Percentiles rank a stretch among this genome's conserved stretches.
phyloP scores from a whole-genome alignment of 2,329 filamentous ascomycete genomes.

The Ophiocordyceps sinensis region DNA sequence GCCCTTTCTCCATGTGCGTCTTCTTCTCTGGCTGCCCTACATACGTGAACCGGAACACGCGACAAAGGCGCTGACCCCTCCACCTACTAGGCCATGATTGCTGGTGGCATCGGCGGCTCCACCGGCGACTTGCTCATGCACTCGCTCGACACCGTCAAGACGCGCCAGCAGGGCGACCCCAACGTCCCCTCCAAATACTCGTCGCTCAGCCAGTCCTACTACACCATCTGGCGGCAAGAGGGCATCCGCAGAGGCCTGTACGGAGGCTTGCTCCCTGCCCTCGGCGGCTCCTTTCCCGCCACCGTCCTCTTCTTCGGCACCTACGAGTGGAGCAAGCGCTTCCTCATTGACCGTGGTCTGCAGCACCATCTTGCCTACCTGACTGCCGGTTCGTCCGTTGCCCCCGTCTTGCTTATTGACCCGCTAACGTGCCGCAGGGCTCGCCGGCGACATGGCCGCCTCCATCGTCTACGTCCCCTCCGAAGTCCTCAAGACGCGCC shows the following conservation, averaged over 20 bases:
- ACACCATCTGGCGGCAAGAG: slow-evolving; percentile 86
- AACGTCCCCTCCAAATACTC: slow-evolving; percentile 87
- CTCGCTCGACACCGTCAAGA: slow-evolving; percentile 96
- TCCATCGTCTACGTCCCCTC: slow-evolving; percentile 92
- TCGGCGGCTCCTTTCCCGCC: slow-evolving; percentile 83
- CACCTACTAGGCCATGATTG: slow-evolving; percentile 72
- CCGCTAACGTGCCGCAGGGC: slow-evolving; percentile 37
- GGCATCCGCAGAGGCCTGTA: slow-evolving; percentile 77
- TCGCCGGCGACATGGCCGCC: slow-evolving; percentile 81
- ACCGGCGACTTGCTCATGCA: slow-evolving; percentile 98
- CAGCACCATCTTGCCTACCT: slow-evolving; percentile 78
- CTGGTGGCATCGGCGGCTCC: slow-evolving; percentile 81
- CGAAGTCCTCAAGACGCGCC: slow-evolving; percentile 91
- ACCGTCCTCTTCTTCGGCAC: slow-evolving; percentile 92
- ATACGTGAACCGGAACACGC: no score
- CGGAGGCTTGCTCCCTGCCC: slow-evolving; percentile 81
- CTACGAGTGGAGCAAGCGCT: slow-evolving; percentile 89
- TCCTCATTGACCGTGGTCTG: slow-evolving; percentile 72
- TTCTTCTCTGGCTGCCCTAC: not conserved
- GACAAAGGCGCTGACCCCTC: not conserved
- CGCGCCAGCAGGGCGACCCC: slow-evolving; percentile 90
- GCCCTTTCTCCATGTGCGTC: slow-evolving; percentile 28
- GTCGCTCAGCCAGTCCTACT: slow-evolving; percentile 78
- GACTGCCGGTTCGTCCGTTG: slow-evolving; percentile 46
- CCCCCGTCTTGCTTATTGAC: not conserved